Conservation (phyloP, 768 basidiomycete genomes). For the Cystofilobasidium ferigula region DNA sequence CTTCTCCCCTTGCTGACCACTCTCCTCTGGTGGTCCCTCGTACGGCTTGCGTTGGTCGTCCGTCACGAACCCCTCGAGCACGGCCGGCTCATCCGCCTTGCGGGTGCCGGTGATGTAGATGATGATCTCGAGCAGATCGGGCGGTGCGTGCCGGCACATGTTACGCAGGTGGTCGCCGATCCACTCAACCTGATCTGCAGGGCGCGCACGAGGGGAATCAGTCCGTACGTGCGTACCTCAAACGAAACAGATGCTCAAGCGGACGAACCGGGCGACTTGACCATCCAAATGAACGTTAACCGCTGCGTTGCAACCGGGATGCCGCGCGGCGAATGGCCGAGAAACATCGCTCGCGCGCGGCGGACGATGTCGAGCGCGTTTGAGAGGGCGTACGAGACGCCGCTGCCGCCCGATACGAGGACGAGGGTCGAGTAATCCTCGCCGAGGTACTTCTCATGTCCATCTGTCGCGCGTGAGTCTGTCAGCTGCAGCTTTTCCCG, state of each 20-base stretch:
- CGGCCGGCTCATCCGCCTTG: conserved; percentile 9
- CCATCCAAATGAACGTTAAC: conserved; percentile 24
- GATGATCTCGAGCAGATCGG: conserved; percentile 19
- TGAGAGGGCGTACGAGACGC: conserved; percentile 23
- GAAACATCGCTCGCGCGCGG: conserved; percentile 23
- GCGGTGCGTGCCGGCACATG: conserved; percentile 17
- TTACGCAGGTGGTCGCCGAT: conserved; percentile 22
- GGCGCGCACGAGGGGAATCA: not conserved
- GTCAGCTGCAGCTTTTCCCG: not conserved
- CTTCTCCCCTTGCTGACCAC: not conserved
- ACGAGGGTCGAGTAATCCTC: conserved; percentile 27
- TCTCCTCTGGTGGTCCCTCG: not conserved
- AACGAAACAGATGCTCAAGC: no score
- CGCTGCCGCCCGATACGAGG: conserved; percentile 25
- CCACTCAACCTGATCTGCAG: conserved; percentile 1
- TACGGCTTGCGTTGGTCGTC: conserved; percentile 11
- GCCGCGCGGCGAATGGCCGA: conserved; percentile 5
- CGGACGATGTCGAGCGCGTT: conserved; percentile 26
- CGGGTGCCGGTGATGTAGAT: conserved; percentile 26
- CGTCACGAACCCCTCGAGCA: conserved; percentile 24
- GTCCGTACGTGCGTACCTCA: not conserved
- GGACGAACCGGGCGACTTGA: conserved; percentile 23
- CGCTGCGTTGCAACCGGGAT: conserved; percentile 21
- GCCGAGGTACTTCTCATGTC: conserved; percentile 25
- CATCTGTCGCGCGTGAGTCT: conserved; percentile 3